Evolutionary conservation across 768 basidiomycete genomes (phyloP).

Genomic region (Scleroderma bovista): DNA sequence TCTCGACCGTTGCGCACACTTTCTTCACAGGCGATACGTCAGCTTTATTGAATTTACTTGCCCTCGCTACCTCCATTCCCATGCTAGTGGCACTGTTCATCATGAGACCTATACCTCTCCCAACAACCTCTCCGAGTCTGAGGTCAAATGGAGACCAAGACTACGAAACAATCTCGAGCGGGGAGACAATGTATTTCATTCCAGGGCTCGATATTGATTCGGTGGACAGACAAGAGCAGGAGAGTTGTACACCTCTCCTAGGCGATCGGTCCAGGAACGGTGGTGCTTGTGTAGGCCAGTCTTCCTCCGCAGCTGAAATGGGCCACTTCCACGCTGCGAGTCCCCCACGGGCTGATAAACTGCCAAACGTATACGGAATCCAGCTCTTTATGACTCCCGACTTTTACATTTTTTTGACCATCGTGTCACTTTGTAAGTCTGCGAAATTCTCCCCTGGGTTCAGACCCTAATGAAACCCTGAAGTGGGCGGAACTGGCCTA

Average conservation of each 20-base stretch:
- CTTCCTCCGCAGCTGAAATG: neutral
- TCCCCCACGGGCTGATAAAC: neutral
- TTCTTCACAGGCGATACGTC: constrained; percentile 76
- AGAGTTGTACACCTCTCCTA: neutral
- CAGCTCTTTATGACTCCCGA: constrained; percentile 47
- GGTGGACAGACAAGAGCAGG: neutral
- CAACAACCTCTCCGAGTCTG: neutral
- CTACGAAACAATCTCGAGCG: neutral
- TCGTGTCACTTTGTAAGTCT: constrained; percentile 50
- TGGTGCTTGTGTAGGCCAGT: no score
- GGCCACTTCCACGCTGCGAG: neutral
- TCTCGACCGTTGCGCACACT: constrained; percentile 68
- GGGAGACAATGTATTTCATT: neutral
- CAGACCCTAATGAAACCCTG: constrained; percentile 1
- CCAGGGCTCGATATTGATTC: neutral
- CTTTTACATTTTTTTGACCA: constrained; percentile 59
- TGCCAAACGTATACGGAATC: constrained; percentile 52
- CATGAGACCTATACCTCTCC: constrained; percentile 25
- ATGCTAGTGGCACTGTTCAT: constrained; percentile 76
- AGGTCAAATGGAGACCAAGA: no score
- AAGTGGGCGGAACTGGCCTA: constrained; percentile 68
- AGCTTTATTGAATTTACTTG: constrained; percentile 68
- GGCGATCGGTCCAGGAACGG: neutral
- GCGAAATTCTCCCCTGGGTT: neutral
- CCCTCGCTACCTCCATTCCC: constrained; percentile 71